Percentiles rank a stretch among this genome's conserved stretches.
Evolutionary conservation across 2,329 filamentous ascomycete species (phyloP).

Genomic region (Stemphylium vesicarium): DNA sequence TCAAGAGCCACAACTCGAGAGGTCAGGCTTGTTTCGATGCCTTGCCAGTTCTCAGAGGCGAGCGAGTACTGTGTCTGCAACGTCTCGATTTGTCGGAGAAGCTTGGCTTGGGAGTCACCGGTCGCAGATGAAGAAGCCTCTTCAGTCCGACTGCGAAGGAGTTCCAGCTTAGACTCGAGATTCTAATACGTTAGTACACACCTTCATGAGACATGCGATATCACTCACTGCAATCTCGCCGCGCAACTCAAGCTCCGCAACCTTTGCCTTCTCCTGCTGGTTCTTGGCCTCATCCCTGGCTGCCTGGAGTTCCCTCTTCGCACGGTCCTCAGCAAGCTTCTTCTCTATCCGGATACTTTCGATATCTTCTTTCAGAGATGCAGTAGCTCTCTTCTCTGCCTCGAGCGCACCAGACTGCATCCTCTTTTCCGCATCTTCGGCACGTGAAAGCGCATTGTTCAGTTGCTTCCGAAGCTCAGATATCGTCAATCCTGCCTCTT

Average conservation of each 20-base stretch:
- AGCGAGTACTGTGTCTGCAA: slow-evolving; percentile 94
- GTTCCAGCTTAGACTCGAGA: slow-evolving; percentile 88
- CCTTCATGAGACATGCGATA: background rate
- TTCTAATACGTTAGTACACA: slow-evolving; percentile 56
- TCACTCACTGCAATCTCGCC: slow-evolving; percentile 67
- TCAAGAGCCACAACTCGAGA: slow-evolving; percentile 79
- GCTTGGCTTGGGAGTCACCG: slow-evolving; percentile 85
- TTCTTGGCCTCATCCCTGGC: slow-evolving; percentile 75
- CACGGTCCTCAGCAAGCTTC: slow-evolving; percentile 73
- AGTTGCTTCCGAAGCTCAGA: slow-evolving; percentile 73
- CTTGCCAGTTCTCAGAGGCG: slow-evolving; percentile 96
- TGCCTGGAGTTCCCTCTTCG: slow-evolving; percentile 71
- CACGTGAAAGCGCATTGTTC: slow-evolving; percentile 69
- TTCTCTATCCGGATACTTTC: slow-evolving; percentile 74
- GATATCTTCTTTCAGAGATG: slow-evolving; percentile 69
- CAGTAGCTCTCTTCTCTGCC: slow-evolving; percentile 64
- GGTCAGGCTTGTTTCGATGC: slow-evolving; percentile 85
- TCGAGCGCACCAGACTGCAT: slow-evolving; percentile 72
- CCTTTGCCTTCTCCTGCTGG: slow-evolving; percentile 71
- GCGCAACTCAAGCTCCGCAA: slow-evolving; percentile 77
- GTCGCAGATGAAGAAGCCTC: slow-evolving; percentile 83
- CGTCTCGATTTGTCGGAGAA: slow-evolving; percentile 92
- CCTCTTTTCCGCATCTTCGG: slow-evolving; percentile 70
- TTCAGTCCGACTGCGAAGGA: slow-evolving; percentile 82
- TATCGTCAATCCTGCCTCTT: slow-evolving; percentile 69